Conservation (phyloP, 1,284 basidiomycete species). For the Rhodotorula sp. region DNA sequence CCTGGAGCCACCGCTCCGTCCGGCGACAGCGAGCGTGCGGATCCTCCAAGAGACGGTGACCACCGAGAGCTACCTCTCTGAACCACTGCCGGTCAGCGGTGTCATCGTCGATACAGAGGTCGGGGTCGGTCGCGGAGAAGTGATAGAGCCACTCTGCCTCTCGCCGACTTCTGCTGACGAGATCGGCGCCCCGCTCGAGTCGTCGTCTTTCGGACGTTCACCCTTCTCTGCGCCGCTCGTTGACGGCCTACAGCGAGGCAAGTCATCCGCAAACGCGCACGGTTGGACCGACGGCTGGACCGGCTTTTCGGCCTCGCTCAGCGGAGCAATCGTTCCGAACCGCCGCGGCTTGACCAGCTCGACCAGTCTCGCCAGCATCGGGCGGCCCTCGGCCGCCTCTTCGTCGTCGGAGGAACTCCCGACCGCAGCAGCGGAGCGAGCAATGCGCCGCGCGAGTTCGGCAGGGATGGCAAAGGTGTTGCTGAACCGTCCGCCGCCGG, state of each 20-base stretch:
- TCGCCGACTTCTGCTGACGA: slow-evolving; percentile 8
- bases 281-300: background rate
- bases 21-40: slow-evolving; percentile 16
- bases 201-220: slow-evolving; percentile 9
- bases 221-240: slow-evolving; percentile 12
- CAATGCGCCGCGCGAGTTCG: slow-evolving; percentile 3
- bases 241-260: background rate
- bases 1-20: background rate
- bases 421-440: background rate
- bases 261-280: background rate
- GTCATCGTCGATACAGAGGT: background rate
- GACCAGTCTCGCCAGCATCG: slow-evolving; percentile 5
- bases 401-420: background rate
- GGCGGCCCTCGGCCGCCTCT: background rate
- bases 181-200: slow-evolving; percentile 17
- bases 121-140: background rate
- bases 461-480: slow-evolving; percentile 9
- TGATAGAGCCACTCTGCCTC: background rate
- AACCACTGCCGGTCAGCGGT: background rate
- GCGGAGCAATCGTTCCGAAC: background rate
- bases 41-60: slow-evolving; percentile 29
- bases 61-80: slow-evolving; percentile 8
- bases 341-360: slow-evolving; percentile 4
- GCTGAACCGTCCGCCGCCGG: background rate
- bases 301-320: background rate